A percentile compares a stretch with the other conserved stretches of the same genome.
Conservation (phyloP, 768 basidiomycete species). For the Mycena vulgaris region DNA sequence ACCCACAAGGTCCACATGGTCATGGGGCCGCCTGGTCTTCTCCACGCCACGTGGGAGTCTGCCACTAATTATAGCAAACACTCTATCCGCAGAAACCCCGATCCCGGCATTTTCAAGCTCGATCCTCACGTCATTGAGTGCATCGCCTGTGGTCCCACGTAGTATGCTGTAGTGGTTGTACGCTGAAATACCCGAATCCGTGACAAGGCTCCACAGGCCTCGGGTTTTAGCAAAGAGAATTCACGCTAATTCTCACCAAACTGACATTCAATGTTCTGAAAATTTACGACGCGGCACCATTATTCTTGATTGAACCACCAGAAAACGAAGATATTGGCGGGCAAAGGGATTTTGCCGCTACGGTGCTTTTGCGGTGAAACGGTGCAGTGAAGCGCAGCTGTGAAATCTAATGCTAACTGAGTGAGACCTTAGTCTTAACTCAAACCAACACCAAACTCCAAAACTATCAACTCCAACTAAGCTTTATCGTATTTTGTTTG, state of each 20-base stretch:
- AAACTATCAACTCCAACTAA: no score
- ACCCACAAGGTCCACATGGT: slow-evolving; percentile 22
- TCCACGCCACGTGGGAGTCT: slow-evolving; percentile 24
- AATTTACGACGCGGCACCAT: slow-evolving; percentile 20
- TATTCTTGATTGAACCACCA: neutral
- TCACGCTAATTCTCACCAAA: slow-evolving; percentile 16
- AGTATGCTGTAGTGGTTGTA: slow-evolving; percentile 10
- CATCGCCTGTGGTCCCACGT: slow-evolving; percentile 22
- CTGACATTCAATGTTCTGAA: slow-evolving; percentile 17
- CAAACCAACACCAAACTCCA: no score
- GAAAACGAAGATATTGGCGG: slow-evolving; percentile 5
- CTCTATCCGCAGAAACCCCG: slow-evolving; percentile 22
- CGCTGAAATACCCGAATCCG: slow-evolving; percentile 23
- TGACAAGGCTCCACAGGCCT: slow-evolving; percentile 24
- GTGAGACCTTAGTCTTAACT: no score
- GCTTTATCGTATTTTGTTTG: no score
- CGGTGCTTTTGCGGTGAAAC: no score
- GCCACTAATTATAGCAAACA: slow-evolving; percentile 21
- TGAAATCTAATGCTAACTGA: no score
- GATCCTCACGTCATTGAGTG: slow-evolving; percentile 19
- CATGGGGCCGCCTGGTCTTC: slow-evolving; percentile 22
- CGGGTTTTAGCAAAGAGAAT: slow-evolving; percentile 21
- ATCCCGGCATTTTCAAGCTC: slow-evolving; percentile 25
- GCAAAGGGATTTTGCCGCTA: neutral
- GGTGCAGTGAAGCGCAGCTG: no score